Conservation (phyloP, 306 rosid genomes). For the Amphicarpaea edgeworthii region DNA sequence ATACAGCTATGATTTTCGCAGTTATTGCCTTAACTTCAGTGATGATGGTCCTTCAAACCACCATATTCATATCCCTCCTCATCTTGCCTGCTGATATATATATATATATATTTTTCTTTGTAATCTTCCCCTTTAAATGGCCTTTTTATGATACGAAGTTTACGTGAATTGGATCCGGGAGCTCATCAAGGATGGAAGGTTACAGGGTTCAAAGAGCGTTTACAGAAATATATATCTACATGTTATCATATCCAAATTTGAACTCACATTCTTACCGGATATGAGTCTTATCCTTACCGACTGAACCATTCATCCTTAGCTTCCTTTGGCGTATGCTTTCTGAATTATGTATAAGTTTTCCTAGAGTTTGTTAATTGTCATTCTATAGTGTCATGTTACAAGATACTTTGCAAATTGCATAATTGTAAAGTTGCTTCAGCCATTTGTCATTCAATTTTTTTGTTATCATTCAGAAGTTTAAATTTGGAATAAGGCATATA, state of each 20-base stretch:
- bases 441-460: conserved; percentile 6
- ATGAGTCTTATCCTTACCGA: not conserved
- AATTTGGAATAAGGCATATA: conserved; percentile 12
- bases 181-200: not conserved
- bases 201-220: not conserved
- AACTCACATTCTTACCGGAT: not conserved
- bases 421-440: not conserved
- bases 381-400: not conserved
- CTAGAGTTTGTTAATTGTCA: not conserved
- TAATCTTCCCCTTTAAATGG: not conserved
- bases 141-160: not conserved
- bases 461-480: not conserved
- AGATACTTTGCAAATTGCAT: not conserved
- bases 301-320: too few relatives aligned
- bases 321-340: too few relatives aligned
- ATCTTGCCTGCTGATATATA: conserved; percentile 41
- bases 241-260: too few relatives aligned
- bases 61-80: conserved; percentile 4
- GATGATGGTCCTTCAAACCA: conserved; percentile 58
- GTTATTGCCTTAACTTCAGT: conserved; percentile 77
- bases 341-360: conserved; percentile 8
- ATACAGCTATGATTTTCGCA: conserved; percentile 71
- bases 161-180: not conserved
- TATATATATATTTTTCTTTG: not conserved
- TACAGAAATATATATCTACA: too few relatives aligned